phyloP scores from a whole-genome alignment of 139 green algal species.

The Chlorella sp. region DNA sequence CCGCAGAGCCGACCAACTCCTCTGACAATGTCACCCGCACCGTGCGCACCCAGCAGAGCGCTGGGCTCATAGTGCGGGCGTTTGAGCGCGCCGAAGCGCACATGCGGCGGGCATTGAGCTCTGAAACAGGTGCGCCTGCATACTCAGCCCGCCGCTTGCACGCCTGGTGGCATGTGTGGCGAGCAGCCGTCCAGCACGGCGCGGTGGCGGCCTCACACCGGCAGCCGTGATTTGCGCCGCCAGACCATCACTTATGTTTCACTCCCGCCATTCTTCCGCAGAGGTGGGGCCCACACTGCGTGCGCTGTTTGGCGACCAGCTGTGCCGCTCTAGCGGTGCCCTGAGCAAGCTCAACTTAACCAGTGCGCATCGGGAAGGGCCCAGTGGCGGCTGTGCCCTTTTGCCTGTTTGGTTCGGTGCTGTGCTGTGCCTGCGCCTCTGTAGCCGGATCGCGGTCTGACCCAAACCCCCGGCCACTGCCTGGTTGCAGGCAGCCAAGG shows the following conservation, averaged over 20 bases:
- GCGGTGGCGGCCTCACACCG: no score
- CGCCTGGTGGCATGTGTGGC: background rate
- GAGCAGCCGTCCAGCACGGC: no score
- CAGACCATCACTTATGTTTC: background rate
- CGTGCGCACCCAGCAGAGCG: background rate
- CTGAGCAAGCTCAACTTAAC: background rate
- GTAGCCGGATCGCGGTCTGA: no score
- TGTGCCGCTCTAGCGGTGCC: background rate
- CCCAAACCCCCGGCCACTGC: no score
- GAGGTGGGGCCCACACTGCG: background rate
- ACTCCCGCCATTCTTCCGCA: background rate
- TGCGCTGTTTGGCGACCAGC: background rate
- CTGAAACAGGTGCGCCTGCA: background rate
- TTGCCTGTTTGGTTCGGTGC: background rate
- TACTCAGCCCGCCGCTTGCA: no score
- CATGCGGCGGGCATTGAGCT: background rate
- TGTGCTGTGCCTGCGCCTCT: background rate
- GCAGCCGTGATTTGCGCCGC: background rate
- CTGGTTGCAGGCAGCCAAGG: background rate
- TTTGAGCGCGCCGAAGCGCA: background rate
- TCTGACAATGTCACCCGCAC: background rate
- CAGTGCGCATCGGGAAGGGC: background rate
- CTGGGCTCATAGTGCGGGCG: background rate
- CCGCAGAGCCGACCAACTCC: background rate
- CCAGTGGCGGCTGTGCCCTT: background rate